Percentiles rank a stretch among this genome's conserved stretches.
These are phyloP conservation scores for Ganoderma meredithae DNA, from an alignment of 1,284 basidiomycete species.

Conservation along the genomic window DNA sequence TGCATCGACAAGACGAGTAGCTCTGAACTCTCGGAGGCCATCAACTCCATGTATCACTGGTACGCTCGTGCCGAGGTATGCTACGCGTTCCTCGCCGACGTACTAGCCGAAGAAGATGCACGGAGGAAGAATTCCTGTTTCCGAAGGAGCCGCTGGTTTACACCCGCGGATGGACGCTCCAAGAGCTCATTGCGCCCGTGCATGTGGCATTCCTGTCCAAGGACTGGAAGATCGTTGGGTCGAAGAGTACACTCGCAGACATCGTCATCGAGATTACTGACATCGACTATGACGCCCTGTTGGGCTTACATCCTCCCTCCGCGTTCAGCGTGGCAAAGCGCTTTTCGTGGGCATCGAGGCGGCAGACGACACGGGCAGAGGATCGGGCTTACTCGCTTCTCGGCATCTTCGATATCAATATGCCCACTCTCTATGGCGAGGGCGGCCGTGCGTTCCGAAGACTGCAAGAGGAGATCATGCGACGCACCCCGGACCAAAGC, in stretches of 20 bases:
- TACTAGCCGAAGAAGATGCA: background rate
- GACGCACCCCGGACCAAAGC: conserved; percentile 10
- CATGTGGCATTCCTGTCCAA: conserved; percentile 12
- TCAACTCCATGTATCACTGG: conserved; percentile 15
- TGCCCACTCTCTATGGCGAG: conserved; percentile 19
- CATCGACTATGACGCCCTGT: background rate
- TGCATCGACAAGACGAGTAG: conserved; percentile 24
- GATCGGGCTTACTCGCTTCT: conserved; percentile 23
- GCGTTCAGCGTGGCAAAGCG: conserved; percentile 12
- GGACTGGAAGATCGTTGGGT: conserved; percentile 9
- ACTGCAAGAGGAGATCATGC: conserved; percentile 20
- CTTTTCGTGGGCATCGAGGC: conserved; percentile 15
- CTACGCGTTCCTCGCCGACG: conserved; percentile 2
- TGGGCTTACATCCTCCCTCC: too few species aligned
- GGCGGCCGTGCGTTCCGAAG: conserved; percentile 11
- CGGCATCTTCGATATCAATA: conserved; percentile 19
- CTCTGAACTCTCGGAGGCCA: conserved; percentile 20
- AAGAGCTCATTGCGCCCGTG: conserved; percentile 18
- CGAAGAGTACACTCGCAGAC: conserved; percentile 3
- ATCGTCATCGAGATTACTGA: conserved; percentile 10
- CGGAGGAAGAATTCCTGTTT: background rate
- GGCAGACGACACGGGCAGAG: conserved; percentile 16
- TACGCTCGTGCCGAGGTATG: conserved; percentile 20
- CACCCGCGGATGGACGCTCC: conserved; percentile 18
- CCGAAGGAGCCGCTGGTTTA: conserved; percentile 11